Evolutionary conservation across 2,329 filamentous ascomycete species (phyloP).

Genomic region (Pseudogymnoascus sp.): DNA sequence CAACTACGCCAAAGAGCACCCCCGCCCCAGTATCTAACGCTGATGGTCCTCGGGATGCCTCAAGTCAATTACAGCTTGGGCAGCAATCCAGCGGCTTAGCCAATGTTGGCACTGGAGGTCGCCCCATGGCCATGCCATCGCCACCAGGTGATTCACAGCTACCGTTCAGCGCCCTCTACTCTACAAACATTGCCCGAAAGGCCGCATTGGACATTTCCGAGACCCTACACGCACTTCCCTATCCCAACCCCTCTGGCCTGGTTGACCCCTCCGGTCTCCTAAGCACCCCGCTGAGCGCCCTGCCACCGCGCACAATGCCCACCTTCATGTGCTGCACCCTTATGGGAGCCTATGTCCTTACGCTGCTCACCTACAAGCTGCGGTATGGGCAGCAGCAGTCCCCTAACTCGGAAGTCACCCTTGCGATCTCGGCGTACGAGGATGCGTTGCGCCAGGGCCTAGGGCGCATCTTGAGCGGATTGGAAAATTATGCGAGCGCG

Average conservation of each 20-base stretch:
- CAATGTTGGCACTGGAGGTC: background rate
- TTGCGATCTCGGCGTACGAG: background rate
- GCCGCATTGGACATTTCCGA: constrained; percentile 42
- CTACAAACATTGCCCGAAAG: constrained; percentile 42
- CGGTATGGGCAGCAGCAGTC: background rate
- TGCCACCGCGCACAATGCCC: constrained; percentile 27
- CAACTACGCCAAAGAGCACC: constrained; percentile 22
- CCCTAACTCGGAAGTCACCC: background rate
- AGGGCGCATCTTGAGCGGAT: background rate
- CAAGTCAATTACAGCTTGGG: constrained; percentile 11
- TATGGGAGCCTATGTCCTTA: constrained; percentile 29
- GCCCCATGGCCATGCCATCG: background rate
- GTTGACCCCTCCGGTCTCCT: background rate
- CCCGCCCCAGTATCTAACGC: constrained; percentile 10
- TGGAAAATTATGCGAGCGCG: constrained; percentile 5
- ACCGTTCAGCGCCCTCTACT: constrained; percentile 41
- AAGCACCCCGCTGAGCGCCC: background rate
- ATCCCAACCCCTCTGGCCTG: constrained; percentile 33
- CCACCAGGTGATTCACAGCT: constrained; percentile 21
- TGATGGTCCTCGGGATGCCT: background rate
- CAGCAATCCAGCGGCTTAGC: background rate
- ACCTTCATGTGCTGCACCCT: constrained; percentile 31
- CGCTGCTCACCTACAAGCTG: constrained; percentile 23
- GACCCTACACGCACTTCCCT: constrained; percentile 40
- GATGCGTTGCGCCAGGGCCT: background rate